Base-by-base conservation (phyloP, 1,139 yeast species). In the Protomyces arabidopsidicola region DNA sequence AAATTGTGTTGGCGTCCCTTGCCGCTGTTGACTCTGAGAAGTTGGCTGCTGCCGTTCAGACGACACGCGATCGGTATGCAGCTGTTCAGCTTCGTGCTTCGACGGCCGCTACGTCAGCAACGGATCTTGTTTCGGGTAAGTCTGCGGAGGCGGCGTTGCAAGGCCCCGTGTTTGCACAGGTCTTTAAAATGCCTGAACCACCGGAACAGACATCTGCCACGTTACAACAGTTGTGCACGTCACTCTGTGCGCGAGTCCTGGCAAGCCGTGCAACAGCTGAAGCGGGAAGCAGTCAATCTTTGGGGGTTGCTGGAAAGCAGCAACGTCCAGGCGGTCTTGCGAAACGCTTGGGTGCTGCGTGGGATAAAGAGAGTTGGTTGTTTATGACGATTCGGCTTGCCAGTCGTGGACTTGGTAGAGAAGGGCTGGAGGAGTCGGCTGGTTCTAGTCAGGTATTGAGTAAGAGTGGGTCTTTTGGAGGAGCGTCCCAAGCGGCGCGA, bases 311-410 rank as follows among this genome's bases (percentile, higher is more conserved):
- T 20, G 52, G 31, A 12, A 20, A 45, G 52, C 38, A 34, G 22
- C n/a, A 16, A 14, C 38, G 53, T 14, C 35, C 38, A 10, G 16
- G 35, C 27, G 62, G 64, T 10, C 14, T 65, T 36, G 59, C 57
- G 20, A 62, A 38, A 24, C 34, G 57, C 16, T 35, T 54, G 16
- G 63, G 60, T n/a, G 55, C 59, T 12, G 27, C 38, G 18, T 65
- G 66, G 66, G 63, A 64, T 35, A 61, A 45, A 20, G 63, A 62
- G 36, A 84, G 93, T 0, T 90, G 97, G 97, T 76, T 88, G 18
- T 78, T 85, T 10, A 72, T 91, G n/a, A 77, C 90, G 48, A 83
- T 90, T 0, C 78, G 98, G 70, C 76, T 90, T 58, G 88, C 95
- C 0, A 86, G 96, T 0, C 78, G 97, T 69, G 78, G 88, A 72